Conservation (phyloP, 2,329 filamentous ascomycete species). For the Microsporum canis region DNA sequence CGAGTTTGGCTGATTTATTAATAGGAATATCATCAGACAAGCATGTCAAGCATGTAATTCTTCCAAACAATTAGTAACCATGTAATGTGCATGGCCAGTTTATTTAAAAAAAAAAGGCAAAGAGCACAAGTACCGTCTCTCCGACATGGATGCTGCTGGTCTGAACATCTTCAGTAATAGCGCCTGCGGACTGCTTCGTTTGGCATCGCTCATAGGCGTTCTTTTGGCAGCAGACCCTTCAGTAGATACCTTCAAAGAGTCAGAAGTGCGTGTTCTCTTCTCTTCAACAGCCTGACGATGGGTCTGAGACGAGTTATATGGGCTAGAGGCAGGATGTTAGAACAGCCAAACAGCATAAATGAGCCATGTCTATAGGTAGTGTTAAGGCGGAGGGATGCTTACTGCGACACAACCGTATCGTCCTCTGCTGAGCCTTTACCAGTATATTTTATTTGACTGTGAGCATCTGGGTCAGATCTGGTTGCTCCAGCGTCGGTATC, state of each 20-base stretch:
- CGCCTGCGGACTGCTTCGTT: not conserved
- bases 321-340: not conserved
- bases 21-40: conserved; percentile 53
- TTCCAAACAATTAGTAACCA: conserved; percentile 22
- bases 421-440: not conserved
- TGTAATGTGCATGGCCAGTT: too few relatives aligned
- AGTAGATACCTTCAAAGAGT: not conserved
- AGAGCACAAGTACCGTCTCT: conserved; percentile 1
- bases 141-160: not conserved
- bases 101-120: conserved; percentile 6
- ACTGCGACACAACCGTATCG: not conserved
- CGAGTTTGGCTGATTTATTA: conserved; percentile 56
- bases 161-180: not conserved
- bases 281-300: not conserved
- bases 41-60: conserved; percentile 62
- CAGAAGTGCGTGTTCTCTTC: not conserved
- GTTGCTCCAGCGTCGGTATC: not conserved
- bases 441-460: not conserved
- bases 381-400: not conserved
- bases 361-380: too few relatives aligned
- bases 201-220: not conserved
- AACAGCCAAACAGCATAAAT: not conserved
- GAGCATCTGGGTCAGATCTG: not conserved
- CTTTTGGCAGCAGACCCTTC: not conserved
- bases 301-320: not conserved